These are phyloP conservation scores for Hypoxylon crocopeplum DNA, from an alignment of 495 filamentous ascomycete genomes.

Conservation along the genomic window DNA sequence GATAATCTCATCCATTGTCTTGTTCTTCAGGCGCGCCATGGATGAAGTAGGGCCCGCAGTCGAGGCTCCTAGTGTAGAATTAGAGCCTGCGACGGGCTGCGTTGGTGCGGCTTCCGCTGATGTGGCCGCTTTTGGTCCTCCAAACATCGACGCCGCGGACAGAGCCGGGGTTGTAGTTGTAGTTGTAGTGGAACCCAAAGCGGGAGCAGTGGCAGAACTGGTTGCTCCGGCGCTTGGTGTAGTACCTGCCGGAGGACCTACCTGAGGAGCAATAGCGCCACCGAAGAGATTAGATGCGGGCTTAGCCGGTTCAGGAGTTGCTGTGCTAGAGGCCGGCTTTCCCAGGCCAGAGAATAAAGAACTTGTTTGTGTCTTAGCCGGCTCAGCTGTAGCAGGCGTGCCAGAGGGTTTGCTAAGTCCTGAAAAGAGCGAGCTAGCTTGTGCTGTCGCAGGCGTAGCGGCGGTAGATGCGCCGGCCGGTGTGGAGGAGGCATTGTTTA, in stretches of 20 bases:
- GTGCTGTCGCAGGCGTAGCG: conserved; percentile 35
- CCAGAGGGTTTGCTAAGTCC: conserved; percentile 30
- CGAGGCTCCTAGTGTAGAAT: conserved; percentile 65
- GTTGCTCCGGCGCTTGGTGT: conserved; percentile 14
- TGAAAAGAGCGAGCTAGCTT: conserved; percentile 33
- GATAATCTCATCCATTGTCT: conserved; percentile 99
- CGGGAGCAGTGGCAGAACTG: conserved; percentile 13
- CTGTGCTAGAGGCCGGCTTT: conserved; percentile 17
- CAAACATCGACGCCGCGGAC: conserved; percentile 21
- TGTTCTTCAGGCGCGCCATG: conserved; percentile 91
- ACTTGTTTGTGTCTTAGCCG: conserved; percentile 22
- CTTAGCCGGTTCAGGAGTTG: conserved; percentile 35
- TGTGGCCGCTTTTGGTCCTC: conserved; percentile 27
- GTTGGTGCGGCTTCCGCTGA: conserved; percentile 40
- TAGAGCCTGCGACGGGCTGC: conserved; percentile 36
- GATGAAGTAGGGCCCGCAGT: conserved; percentile 80
- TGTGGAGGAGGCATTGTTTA: no score
- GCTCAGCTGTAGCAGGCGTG: conserved; percentile 22
- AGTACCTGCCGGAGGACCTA: conserved; percentile 26
- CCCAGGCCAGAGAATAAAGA: conserved; percentile 22
- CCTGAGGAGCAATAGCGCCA: conserved; percentile 23
- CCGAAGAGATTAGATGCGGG: conserved; percentile 43
- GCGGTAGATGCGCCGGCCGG: conserved; percentile 14
- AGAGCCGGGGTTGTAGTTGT: conserved; percentile 21
- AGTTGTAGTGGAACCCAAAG: conserved; percentile 20